A percentile compares a stretch with the other conserved stretches of the same genome.
Evolutionary conservation across 495 filamentous ascomycete genomes (phyloP).

Genomic region (Podospora pseudopauciseta): DNA sequence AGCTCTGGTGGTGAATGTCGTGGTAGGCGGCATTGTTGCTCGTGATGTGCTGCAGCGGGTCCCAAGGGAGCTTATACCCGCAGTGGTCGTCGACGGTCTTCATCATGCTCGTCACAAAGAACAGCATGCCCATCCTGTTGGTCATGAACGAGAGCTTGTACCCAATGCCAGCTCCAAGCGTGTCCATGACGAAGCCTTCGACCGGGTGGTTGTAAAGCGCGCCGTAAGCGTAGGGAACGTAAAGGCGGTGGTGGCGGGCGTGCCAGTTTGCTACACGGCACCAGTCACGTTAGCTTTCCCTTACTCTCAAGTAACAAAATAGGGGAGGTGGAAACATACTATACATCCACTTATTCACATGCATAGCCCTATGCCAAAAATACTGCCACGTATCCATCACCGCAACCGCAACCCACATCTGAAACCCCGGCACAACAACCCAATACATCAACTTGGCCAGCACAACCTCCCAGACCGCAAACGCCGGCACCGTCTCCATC

Average conservation of each 20-base stretch:
- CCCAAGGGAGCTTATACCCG: conserved; percentile 91
- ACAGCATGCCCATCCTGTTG: conserved; percentile 73
- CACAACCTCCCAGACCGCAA: conserved; percentile 72
- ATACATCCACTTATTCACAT: conserved; percentile 94
- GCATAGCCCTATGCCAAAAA: conserved; percentile 91
- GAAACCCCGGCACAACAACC: conserved; percentile 67
- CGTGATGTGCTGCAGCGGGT: conserved; percentile 85
- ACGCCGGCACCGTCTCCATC: conserved; percentile 41
- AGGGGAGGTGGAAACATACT: conserved; percentile 56
- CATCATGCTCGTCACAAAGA: conserved; percentile 79
- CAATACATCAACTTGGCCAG: conserved; percentile 75
- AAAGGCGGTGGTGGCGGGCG: conserved; percentile 90
- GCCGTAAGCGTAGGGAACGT: conserved; percentile 95
- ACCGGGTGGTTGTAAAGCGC: conserved; percentile 94
- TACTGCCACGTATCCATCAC: conserved; percentile 96
- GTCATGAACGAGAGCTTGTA: conserved; percentile 77
- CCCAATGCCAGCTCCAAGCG: conserved; percentile 73
- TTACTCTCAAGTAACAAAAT: background rate
- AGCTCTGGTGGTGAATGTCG: conserved; percentile 97
- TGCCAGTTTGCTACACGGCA: conserved; percentile 55
- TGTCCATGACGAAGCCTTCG: conserved; percentile 92
- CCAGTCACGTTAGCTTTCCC: background rate
- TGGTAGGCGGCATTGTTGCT: conserved; percentile 94
- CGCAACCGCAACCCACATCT: conserved; percentile 67
- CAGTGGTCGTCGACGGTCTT: conserved; percentile 98